phyloP scores from a whole-genome alignment of 192 early-diverging fungal genomes.

The Chytriomyces hyalinus region DNA sequence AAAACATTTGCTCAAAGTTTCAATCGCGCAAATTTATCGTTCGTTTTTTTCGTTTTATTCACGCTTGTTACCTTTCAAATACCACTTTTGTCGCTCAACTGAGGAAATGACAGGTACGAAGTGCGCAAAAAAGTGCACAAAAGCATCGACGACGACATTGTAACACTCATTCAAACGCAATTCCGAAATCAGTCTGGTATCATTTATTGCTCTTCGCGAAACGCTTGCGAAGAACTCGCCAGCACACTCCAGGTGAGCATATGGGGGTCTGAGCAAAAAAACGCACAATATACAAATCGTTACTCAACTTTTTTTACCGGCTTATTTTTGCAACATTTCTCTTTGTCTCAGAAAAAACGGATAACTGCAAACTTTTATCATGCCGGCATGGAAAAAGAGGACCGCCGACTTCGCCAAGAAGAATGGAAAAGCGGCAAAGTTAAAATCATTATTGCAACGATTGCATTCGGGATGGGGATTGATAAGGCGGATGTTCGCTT shows the following conservation, averaged over 20 bases:
- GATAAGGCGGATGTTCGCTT: slow-evolving; percentile 96
- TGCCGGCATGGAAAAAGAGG: slow-evolving; percentile 80
- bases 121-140: slow-evolving; percentile 62
- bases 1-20: slow-evolving; percentile 82
- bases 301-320: neutral
- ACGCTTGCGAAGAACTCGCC: slow-evolving; percentile 81
- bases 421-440: slow-evolving; percentile 79
- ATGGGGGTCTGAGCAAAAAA: neutral
- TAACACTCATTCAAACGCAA: slow-evolving; percentile 66
- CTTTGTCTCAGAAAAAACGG: slow-evolving; percentile 43
- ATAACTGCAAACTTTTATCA: slow-evolving; percentile 84
- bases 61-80: slow-evolving; percentile 18
- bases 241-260: slow-evolving; percentile 61
- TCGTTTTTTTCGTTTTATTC: slow-evolving; percentile 41
- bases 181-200: slow-evolving; percentile 71
- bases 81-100: slow-evolving; percentile 2
- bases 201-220: slow-evolving; percentile 86
- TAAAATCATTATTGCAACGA: slow-evolving; percentile 90
- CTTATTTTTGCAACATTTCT: neutral
- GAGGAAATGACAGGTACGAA: slow-evolving; percentile 47
- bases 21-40: slow-evolving; percentile 81
- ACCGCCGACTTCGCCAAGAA: slow-evolving; percentile 76
- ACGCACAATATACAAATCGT: no score
- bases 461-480: slow-evolving; percentile 98
- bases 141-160: slow-evolving; percentile 73